Base-by-base conservation (phyloP, 116 monocot genomes). In the Phalaenopsis hybrid region DNA sequence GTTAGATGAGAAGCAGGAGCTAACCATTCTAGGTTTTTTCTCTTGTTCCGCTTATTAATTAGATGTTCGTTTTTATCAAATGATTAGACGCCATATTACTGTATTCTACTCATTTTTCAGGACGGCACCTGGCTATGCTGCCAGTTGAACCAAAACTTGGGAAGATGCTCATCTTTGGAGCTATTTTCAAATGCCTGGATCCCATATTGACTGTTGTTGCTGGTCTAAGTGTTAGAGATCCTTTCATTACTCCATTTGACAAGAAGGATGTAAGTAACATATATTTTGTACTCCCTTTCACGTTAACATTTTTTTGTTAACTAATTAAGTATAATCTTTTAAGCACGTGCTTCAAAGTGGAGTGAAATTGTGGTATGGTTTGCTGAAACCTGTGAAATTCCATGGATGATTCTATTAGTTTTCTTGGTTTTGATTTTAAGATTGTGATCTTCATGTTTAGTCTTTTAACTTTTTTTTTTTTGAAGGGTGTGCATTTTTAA, bases 141-240 rank as follows among this genome's bases (percentile, higher is more conserved):
- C 99, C 99, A 9, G 99, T 99, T 85, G 99, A 99, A 81, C 99
- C 99, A 37, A 95, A 99, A 79, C 83, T 99, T 9, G 99, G 99
- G 57, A 99, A 99, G 79, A 99, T 99, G 99, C 92, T 99, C 43
- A 94, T 99, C 45, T 92, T 85, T 78, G 99, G 99, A 25, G 90
- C 99, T 80, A 93, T 99, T 65, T 99, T 99, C 82, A 95, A 89
- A 44, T 99, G 99, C 37, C 88, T 99, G 31, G 99, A 99, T 81
- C 95, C 99, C 80, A 85, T 99, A 57, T 46, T 99, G 78, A 99
- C 99, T 76, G 91, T 99, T 79, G 99, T 99, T 84, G 92, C 99
- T 83, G 99, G 99, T 45, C 82, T 99, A 52, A 99, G 95, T 79
- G 95, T 88, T 81, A 95, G 99, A 88, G 95, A 99, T 88, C 99